phyloP scores from a whole-genome alignment of 495 filamentous ascomycete species.

The Hyaloscypha hepaticicola region DNA sequence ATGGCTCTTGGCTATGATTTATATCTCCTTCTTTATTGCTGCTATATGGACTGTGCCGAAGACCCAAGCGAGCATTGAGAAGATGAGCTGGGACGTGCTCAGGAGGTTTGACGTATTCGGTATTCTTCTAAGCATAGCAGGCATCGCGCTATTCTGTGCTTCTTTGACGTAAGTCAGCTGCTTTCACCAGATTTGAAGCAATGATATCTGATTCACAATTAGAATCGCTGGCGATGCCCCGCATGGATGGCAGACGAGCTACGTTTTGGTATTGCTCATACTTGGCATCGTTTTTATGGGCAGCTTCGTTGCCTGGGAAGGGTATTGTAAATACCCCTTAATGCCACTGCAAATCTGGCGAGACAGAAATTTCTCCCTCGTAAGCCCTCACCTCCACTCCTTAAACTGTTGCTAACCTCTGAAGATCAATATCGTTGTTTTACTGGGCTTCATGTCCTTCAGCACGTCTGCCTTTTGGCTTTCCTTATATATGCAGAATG shows the following conservation, averaged over 20 bases:
- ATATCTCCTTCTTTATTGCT: conserved; percentile 54
- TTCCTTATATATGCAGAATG: conserved; percentile 55
- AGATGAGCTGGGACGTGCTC: conserved; percentile 47
- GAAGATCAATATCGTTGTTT: conserved; percentile 49
- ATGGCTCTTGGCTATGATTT: conserved; percentile 62
- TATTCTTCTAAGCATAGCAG: conserved; percentile 58
- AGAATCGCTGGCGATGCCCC: conserved; percentile 39
- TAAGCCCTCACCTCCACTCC: conserved; percentile 34
- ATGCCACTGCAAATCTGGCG: conserved; percentile 58
- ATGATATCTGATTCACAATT: conserved; percentile 15
- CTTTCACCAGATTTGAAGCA: not conserved
- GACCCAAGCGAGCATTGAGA: conserved; percentile 48
- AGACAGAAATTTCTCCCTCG: conserved; percentile 52
- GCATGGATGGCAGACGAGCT: conserved; percentile 60
- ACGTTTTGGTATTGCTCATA: conserved; percentile 61
- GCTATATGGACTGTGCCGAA: conserved; percentile 63
- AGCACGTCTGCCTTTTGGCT: conserved; percentile 51
- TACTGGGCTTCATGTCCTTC: conserved; percentile 55
- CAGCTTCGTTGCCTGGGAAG: conserved; percentile 62
- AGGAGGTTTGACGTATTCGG: conserved; percentile 63
- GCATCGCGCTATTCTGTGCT: conserved; percentile 64
- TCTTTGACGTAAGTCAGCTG: conserved; percentile 60
- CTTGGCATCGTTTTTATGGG: conserved; percentile 55
- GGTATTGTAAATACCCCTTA: conserved; percentile 44
- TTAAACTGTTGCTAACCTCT: conserved; percentile 13